These are phyloP conservation scores for Prunus davidiana DNA, from an alignment of 306 rosid genomes.

Conservation along the genomic window DNA sequence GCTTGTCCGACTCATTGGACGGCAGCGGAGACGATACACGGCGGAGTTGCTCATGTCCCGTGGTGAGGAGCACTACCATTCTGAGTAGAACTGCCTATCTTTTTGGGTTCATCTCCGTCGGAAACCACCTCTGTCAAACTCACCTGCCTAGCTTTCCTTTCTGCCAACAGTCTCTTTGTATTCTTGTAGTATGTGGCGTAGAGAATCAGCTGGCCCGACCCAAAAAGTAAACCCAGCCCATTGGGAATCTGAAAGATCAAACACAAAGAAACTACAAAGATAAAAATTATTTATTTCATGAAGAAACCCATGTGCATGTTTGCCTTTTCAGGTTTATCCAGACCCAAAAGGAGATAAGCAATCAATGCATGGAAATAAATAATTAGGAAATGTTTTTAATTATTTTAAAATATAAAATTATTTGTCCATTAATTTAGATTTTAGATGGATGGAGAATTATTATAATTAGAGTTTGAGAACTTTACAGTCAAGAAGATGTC, in stretches of 20 bases:
- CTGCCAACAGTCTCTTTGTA: conserved; percentile 53
- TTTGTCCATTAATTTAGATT: no score
- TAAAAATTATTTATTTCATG: no score
- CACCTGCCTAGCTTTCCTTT: conserved; percentile 34
- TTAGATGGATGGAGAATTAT: not conserved
- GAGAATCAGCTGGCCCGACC: conserved; percentile 58
- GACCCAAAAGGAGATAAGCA: no score
- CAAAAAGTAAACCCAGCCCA: conserved; percentile 61
- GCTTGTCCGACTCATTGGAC: not conserved
- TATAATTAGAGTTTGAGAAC: not conserved
- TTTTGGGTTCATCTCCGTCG: conserved; percentile 5
- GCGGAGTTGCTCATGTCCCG: not conserved
- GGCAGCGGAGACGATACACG: not conserved
- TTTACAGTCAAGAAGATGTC: conserved; percentile 70
- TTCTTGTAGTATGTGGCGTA: conserved; percentile 82
- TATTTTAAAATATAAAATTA: no score
- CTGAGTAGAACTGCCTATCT: not conserved
- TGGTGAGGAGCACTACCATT: not conserved
- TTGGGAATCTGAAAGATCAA: conserved; percentile 64
- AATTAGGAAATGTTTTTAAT: no score
- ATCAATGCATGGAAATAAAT: not conserved
- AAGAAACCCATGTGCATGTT: not conserved
- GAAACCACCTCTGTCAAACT: conserved; percentile 9
- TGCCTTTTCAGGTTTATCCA: no score
- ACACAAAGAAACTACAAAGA: no score